Percentiles rank a stretch among this genome's conserved stretches.
These are phyloP conservation scores for Boletellus sp. DNA, from an alignment of 768 basidiomycete genomes.

Conservation along the genomic window DNA sequence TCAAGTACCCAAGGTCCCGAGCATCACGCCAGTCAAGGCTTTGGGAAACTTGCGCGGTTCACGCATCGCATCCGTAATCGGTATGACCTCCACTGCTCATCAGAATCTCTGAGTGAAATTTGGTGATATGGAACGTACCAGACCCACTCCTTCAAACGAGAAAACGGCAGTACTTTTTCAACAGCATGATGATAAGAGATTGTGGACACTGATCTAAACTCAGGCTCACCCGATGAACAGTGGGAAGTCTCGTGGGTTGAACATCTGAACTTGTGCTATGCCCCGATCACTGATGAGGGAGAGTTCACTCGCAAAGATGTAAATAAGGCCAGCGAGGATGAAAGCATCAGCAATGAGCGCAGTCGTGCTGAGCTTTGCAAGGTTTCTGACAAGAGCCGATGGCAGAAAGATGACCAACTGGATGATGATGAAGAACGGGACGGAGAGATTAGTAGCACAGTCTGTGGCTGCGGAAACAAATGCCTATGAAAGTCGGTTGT, in stretches of 20 bases:
- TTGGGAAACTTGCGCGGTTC: constrained; percentile 92
- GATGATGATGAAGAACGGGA: constrained; percentile 76
- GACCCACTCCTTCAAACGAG: constrained; percentile 95
- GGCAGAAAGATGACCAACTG: constrained; percentile 89
- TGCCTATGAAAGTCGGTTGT: constrained; percentile 44
- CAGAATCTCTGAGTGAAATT: neutral
- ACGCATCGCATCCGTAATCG: constrained; percentile 95
- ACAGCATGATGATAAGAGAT: constrained; percentile 5
- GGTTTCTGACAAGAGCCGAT: constrained; percentile 81
- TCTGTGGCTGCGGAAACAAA: constrained; percentile 80
- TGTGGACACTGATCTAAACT: neutral
- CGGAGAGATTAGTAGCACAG: constrained; percentile 62
- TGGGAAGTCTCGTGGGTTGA: constrained; percentile 88
- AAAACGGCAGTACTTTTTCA: constrained; percentile 85
- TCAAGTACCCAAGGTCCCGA: constrained; percentile 64
- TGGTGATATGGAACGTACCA: constrained; percentile 46
- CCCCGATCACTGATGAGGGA: constrained; percentile 63
- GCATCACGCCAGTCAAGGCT: constrained; percentile 88
- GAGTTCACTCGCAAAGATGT: constrained; percentile 86
- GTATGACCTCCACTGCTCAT: constrained; percentile 61
- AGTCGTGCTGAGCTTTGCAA: constrained; percentile 91
- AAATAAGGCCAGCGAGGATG: constrained; percentile 83
- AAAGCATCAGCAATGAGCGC: constrained; percentile 93
- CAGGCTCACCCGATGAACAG: constrained; percentile 79
- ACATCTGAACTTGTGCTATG: constrained; percentile 74